Evolutionary conservation across 2,329 filamentous ascomycete species (phyloP), one percentile per base, ranked within the genome.

Genomic region (Trichoderma sp.): DNA sequence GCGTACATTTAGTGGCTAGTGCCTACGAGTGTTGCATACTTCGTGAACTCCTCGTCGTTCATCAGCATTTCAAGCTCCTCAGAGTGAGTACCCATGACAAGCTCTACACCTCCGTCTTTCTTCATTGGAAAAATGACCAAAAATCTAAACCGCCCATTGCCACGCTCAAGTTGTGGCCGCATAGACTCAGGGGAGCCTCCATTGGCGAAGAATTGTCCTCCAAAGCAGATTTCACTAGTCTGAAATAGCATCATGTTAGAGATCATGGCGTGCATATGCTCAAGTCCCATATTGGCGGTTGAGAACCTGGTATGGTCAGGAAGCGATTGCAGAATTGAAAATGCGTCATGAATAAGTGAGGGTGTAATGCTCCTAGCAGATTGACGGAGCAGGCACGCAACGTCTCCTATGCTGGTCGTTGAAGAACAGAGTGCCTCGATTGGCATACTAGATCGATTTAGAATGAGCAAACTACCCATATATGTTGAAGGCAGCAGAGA

Each of bases 211-310:
- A 75, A 59, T 5, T 68, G 19, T n/a, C 69, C 71, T 1, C 76
- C 76, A 54, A 78, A 77, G 5, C 64, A 66, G 32, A 77, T 70
- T 25, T 76, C 73, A 32, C 68, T 69, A n/a, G 70, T 68, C 29
- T 71, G 74, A 52, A 76, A 71, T 10, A 77, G 64, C 69, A 78
- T 73, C 70, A 78, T 71, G 56, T 76, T 77, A 6, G 74, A 73
- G 9, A 77, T 73, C 70, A 77, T 72, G 48, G 73, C 67, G 59
- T 76, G 64, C 71, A 74, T 73, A 39, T 73, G 71, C 22, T 75
- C 71, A 0, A 76, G 72, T 4, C 71, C 71, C 72, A 74, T 74
- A 67, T 72, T 73, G 7, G 75, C 73, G 3, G 70, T 72, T 12
- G 70, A 70, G 42, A 73, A 69, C 45, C 69, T 69, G 34, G 70